phyloP scores from a whole-genome alignment of 163 green algal genomes.

The Coccomyxa subellipsoidea region DNA sequence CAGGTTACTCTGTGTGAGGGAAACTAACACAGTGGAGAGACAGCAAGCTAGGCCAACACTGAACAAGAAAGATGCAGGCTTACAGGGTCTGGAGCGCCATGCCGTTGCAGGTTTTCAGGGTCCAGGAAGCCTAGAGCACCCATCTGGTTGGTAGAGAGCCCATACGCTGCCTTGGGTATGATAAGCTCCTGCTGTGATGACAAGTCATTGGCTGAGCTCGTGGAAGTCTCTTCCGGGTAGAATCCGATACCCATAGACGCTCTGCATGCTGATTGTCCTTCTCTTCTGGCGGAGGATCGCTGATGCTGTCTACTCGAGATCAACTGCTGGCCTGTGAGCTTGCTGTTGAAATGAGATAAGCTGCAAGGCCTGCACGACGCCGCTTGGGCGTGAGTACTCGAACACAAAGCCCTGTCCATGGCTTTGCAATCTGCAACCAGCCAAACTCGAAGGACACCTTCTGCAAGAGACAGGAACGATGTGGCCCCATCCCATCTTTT shows the following conservation, averaged over 20 bases:
- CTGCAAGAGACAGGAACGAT: too few species aligned
- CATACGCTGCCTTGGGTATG: conserved; percentile 9
- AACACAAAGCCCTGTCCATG: background rate
- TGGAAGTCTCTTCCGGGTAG: background rate
- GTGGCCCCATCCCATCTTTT: too few species aligned
- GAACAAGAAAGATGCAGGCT: background rate
- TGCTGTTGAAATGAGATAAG: background rate
- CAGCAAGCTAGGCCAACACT: too few species aligned
- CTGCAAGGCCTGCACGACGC: background rate
- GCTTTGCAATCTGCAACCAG: background rate
- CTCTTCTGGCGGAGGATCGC: background rate
- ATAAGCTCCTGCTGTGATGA: background rate
- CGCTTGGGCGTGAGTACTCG: background rate
- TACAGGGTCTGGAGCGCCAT: background rate
- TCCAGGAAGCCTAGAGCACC: conserved; percentile 1
- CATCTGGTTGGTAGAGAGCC: conserved; percentile 4
- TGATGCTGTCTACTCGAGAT: background rate
- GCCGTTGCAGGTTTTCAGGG: background rate
- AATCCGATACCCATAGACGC: conserved; percentile 16
- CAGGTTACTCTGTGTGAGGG: too few species aligned
- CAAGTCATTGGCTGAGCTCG: background rate
- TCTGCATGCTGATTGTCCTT: background rate
- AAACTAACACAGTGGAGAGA: too few species aligned
- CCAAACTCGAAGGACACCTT: too few species aligned
- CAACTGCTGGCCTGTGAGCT: background rate